Evolutionary conservation across 2,329 filamentous ascomycete species (phyloP).

Genomic region (Coniochaeta pulveracea): DNA sequence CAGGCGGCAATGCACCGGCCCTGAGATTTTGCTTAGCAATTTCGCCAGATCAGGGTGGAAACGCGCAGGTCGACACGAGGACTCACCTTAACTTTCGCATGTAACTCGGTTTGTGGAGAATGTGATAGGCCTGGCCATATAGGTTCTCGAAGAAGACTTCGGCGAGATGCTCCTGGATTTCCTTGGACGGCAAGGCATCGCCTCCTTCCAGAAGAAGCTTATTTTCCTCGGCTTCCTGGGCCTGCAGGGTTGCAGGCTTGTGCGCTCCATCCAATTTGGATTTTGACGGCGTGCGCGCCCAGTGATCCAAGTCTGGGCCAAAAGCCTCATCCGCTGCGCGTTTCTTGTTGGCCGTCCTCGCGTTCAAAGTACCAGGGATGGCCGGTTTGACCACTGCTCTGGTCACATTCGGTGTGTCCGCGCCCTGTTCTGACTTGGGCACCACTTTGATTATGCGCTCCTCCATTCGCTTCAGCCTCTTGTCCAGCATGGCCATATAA

Average conservation of each 20-base stretch:
- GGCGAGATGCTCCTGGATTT: conserved; percentile 85
- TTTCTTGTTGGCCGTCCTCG: conserved; percentile 61
- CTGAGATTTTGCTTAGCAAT: conserved; percentile 32
- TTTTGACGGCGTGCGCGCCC: conserved; percentile 54
- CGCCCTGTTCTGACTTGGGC: conserved; percentile 70
- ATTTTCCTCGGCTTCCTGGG: conserved; percentile 60
- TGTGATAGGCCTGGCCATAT: conserved; percentile 88
- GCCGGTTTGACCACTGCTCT: conserved; percentile 79
- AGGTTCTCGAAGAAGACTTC: conserved; percentile 94
- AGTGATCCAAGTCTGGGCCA: conserved; percentile 66
- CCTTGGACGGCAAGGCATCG: conserved; percentile 71
- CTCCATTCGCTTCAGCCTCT: conserved; percentile 92
- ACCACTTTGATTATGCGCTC: conserved; percentile 94
- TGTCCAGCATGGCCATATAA: conserved; percentile 99
- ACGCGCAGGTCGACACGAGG: no score
- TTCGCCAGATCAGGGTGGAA: conserved; percentile 10
- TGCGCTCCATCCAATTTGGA: conserved; percentile 33
- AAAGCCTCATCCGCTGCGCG: conserved; percentile 81
- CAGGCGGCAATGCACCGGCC: conserved; percentile 71
- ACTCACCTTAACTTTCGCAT: conserved; percentile 72
- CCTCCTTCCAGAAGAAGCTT: conserved; percentile 71
- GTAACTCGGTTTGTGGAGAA: conserved; percentile 94
- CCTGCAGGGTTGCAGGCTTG: conserved; percentile 40
- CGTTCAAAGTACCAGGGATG: conserved; percentile 38
- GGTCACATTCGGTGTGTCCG: conserved; percentile 51